Percentiles rank a stretch among this genome's conserved stretches.
phyloP scores from a whole-genome alignment of 441 rosid species.

The Viola pubescens region DNA sequence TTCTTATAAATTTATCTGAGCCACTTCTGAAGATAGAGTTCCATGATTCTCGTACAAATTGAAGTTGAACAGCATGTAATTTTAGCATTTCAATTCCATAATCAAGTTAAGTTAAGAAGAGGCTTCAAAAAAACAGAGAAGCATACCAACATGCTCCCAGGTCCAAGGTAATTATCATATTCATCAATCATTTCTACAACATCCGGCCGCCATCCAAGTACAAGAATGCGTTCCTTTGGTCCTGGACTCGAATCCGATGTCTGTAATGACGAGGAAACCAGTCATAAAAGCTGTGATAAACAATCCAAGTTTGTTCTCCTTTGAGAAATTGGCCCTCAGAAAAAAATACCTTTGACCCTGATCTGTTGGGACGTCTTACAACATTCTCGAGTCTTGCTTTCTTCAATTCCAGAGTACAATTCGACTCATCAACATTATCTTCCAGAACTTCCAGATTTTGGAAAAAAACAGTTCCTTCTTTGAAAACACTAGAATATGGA shows the following conservation, averaged over 20 bases:
- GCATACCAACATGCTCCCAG: conserved; percentile 83
- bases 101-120: not conserved
- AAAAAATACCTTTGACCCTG: conserved; percentile 65
- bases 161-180: conserved; percentile 95
- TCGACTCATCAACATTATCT: conserved; percentile 24
- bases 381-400: conserved; percentile 40
- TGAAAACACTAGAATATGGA: conserved; percentile 32
- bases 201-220: conserved; percentile 95
- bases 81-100: not conserved
- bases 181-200: conserved; percentile 82
- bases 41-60: too few relatives aligned
- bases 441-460: conserved; percentile 25
- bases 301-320: conserved; percentile 10
- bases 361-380: conserved; percentile 44
- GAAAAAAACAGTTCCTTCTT: conserved; percentile 21
- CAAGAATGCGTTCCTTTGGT: conserved; percentile 75
- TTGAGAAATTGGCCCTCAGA: conserved; percentile 7
- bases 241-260: conserved; percentile 61
- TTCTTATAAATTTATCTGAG: too few relatives aligned
- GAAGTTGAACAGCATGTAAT: too few relatives aligned
- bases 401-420: conserved; percentile 36
- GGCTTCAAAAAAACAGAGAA: conserved; percentile 8
- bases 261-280: conserved; percentile 32
- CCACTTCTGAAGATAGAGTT: too few relatives aligned
- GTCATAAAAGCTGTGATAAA: conserved; percentile 12